These are phyloP conservation scores for Fusarium multiceps DNA, from an alignment of 2,329 filamentous ascomycete genomes.

Conservation along the genomic window DNA sequence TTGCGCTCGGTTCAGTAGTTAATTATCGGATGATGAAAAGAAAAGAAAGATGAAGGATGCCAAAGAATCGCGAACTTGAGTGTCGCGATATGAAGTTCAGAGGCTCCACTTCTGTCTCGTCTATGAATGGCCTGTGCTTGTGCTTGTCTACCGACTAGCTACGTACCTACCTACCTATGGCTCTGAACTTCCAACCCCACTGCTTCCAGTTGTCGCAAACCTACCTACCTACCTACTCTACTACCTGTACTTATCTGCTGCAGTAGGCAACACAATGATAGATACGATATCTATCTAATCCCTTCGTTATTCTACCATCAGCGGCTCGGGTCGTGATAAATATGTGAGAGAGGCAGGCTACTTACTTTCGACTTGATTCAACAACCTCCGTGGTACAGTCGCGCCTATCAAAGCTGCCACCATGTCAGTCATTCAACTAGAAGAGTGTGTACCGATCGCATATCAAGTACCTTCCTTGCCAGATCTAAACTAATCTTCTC, in stretches of 20 bases:
- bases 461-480: not conserved
- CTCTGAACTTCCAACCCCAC: conserved; percentile 33
- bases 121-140: conserved; percentile 17
- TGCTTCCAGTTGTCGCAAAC: not conserved
- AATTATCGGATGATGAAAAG: not conserved
- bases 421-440: conserved; percentile 55
- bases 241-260: conserved; percentile 6
- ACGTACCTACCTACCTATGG: conserved; percentile 5
- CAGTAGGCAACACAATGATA: conserved; percentile 3
- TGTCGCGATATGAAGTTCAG: conserved; percentile 15
- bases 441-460: conserved; percentile 49
- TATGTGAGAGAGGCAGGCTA: conserved; percentile 30
- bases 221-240: not conserved
- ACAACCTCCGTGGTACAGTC: conserved; percentile 8
- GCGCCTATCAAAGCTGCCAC: conserved; percentile 9
- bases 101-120: conserved; percentile 29
- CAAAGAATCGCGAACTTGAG: conserved; percentile 21
- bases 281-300: conserved; percentile 8
- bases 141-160: no score
- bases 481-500: conserved; percentile 33
- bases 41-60: not conserved
- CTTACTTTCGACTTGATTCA: not conserved
- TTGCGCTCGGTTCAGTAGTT: conserved; percentile 51
- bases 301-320: not conserved
- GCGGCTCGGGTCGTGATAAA: conserved; percentile 6